These are phyloP conservation scores for Triticum timopheevii DNA, from an alignment of 176 grass and related monocot genomes.

Conservation along the genomic window DNA sequence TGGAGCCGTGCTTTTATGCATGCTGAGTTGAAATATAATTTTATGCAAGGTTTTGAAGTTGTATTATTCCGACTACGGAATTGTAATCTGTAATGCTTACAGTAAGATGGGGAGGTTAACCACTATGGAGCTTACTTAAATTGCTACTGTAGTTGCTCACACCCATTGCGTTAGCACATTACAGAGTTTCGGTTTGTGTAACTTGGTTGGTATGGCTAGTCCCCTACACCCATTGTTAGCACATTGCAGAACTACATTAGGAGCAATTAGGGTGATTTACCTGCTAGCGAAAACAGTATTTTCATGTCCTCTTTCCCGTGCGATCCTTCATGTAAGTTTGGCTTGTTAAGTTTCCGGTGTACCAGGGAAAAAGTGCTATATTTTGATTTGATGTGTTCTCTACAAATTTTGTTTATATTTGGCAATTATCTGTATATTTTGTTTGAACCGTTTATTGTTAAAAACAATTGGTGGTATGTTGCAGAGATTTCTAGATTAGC, in stretches of 20 bases:
- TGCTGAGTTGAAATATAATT: background rate
- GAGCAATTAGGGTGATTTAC: background rate
- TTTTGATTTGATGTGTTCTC: background rate
- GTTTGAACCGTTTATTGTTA: background rate
- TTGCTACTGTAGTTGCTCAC: background rate
- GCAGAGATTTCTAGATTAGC: background rate
- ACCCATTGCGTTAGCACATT: background rate
- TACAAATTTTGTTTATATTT: background rate
- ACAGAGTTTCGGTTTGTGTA: background rate
- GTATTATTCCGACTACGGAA: background rate
- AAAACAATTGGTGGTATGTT: background rate
- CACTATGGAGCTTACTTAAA: background rate
- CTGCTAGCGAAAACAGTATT: background rate
- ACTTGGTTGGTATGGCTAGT: background rate
- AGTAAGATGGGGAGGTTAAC: background rate
- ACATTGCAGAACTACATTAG: background rate
- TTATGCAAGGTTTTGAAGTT: background rate
- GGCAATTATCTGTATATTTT: background rate
- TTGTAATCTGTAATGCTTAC: background rate
- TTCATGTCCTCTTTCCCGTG: background rate
- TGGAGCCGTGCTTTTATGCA: conserved; percentile 2
- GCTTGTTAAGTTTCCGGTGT: background rate
- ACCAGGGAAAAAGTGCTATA: background rate
- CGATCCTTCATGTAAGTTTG: background rate
- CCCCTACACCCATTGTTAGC: background rate